Evolutionary conservation across 352 stramenopile genomes (phyloP).

Genomic region (Pythium phragmiticola): DNA sequence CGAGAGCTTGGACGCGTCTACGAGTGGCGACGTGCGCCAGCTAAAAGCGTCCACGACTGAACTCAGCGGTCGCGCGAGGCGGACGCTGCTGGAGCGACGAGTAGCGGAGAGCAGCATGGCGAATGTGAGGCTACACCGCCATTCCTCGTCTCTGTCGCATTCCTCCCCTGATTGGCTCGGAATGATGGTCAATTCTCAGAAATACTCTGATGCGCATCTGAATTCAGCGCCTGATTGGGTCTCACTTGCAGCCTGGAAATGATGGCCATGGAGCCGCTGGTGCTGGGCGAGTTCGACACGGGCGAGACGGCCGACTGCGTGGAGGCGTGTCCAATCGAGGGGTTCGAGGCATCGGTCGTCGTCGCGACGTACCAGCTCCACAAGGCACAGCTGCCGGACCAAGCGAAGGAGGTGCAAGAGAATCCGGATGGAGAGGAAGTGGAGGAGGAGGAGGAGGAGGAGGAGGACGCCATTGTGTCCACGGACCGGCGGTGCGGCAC

Average conservation of each 20-base stretch:
- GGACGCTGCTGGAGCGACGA: not conserved
- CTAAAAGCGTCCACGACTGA: constrained; percentile 17
- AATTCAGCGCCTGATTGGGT: not conserved
- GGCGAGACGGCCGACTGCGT: constrained; percentile 83
- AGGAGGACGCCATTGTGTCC: not conserved
- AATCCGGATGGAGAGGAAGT: not conserved
- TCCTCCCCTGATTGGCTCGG: constrained; percentile 2
- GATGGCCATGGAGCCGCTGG: constrained; percentile 19
- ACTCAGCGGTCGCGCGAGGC: constrained; percentile 21
- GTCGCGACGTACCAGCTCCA: constrained; percentile 84
- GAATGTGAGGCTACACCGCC: not conserved
- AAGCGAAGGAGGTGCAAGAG: not conserved
- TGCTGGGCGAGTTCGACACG: constrained; percentile 74
- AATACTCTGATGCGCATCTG: not conserved
- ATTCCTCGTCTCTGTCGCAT: constrained; percentile 1
- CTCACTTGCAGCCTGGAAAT: not conserved
- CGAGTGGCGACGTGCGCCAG: constrained; percentile 23
- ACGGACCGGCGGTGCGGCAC: constrained; percentile 56
- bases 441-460: constrained; percentile 11
- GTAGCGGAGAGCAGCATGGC: not conserved
- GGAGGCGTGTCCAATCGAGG: constrained; percentile 65
- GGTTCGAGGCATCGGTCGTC: constrained; percentile 64
- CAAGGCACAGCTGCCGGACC: constrained; percentile 39
- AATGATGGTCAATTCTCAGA: not conserved
- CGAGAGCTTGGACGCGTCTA: constrained; percentile 58